phyloP scores from a whole-genome alignment of 129 eudicot genomes.

The Chrysanthemum seticuspe region DNA sequence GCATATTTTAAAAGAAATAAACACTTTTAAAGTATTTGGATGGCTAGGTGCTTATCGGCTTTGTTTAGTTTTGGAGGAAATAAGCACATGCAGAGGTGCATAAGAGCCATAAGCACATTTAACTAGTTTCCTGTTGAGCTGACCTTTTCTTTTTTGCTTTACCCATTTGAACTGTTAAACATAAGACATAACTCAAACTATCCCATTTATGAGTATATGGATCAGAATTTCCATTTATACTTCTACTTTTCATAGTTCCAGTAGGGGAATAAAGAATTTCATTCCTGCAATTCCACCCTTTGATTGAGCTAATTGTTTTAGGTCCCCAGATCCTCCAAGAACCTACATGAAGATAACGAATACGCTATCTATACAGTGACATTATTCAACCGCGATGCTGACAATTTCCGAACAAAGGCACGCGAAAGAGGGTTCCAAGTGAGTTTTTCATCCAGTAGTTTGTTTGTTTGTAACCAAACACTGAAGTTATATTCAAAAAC shows the following conservation, averaged over 20 bases:
- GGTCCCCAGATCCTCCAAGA: slow-evolving; percentile 98
- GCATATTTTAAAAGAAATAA: too few relatives aligned
- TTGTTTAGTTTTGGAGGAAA: too few relatives aligned
- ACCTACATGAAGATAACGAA: slow-evolving; percentile 86
- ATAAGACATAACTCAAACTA: too few relatives aligned
- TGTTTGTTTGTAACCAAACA: slow-evolving; percentile 12
- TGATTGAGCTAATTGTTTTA: slow-evolving; percentile 47
- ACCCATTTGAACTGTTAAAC: too few relatives aligned
- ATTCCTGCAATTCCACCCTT: slow-evolving; percentile 24
- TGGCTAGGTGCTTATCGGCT: too few relatives aligned
- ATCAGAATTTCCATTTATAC: neutral
- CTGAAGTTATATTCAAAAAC: neutral
- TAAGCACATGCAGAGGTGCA: too few relatives aligned
- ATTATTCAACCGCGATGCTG: slow-evolving; percentile 75
- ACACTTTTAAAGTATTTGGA: too few relatives aligned
- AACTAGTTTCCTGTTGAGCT: too few relatives aligned
- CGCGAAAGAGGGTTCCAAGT: slow-evolving; percentile 89
- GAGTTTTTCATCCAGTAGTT: slow-evolving; percentile 33
- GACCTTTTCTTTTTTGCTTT: too few relatives aligned
- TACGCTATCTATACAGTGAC: slow-evolving; percentile 85
- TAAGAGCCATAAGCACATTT: too few relatives aligned
- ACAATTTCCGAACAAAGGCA: slow-evolving; percentile 73
- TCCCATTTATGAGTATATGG: too few relatives aligned
- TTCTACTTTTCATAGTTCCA: neutral
- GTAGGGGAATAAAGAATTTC: neutral